These are phyloP conservation scores for Theobroma grandiflorum DNA, from an alignment of 441 rosid genomes.

Conservation along the genomic window DNA sequence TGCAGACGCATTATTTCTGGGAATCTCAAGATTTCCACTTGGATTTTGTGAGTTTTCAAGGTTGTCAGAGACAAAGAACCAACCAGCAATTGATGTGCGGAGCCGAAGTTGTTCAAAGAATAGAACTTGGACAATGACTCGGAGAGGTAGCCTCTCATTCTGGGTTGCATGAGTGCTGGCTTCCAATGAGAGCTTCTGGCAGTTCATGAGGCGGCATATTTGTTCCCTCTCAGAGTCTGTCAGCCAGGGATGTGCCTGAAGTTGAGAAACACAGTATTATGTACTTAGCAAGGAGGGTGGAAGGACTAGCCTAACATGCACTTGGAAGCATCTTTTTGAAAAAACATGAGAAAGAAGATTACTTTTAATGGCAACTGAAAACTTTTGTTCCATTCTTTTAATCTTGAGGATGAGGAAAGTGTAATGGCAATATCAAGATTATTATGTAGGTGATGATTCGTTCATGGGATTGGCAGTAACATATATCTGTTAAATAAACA, in stretches of 20 bases:
- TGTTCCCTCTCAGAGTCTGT: slow-evolving; percentile 86
- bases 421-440: background rate
- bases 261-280: background rate
- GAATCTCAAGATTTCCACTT: slow-evolving; percentile 49
- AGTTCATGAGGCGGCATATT: slow-evolving; percentile 80
- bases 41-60: slow-evolving; percentile 50
- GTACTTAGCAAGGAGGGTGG: background rate
- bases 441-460: background rate
- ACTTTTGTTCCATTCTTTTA: background rate
- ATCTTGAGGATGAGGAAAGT: background rate
- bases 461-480: background rate
- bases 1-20: slow-evolving; percentile 38
- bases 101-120: slow-evolving; percentile 95
- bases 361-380: background rate
- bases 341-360: background rate
- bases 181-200: slow-evolving; percentile 91
- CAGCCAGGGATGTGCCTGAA: slow-evolving; percentile 95
- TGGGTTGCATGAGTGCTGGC: slow-evolving; percentile 97
- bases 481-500: no score
- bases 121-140: slow-evolving; percentile 85
- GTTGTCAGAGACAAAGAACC: slow-evolving; percentile 74
- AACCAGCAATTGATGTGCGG: slow-evolving; percentile 75
- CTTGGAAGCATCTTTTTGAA: background rate
- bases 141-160: slow-evolving; percentile 90
- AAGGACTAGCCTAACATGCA: background rate